Percentiles rank a stretch among this genome's conserved stretches.
phyloP scores from a whole-genome alignment of 129 eudicot genomes.

The Artemisia annua region DNA sequence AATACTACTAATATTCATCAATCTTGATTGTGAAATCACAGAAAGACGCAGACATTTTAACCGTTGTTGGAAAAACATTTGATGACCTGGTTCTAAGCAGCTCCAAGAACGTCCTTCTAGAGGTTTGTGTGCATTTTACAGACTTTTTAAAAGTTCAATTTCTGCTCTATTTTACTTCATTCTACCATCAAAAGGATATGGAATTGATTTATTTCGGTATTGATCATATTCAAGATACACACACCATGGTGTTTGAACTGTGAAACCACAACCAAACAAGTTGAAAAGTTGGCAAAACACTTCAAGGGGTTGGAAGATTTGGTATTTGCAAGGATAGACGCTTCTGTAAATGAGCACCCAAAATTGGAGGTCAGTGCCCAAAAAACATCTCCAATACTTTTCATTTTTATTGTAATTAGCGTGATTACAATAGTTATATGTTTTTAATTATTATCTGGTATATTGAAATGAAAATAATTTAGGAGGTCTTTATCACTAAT shows the following conservation, averaged over 20 bases:
- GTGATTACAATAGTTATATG: too few species aligned
- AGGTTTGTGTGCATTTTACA: conserved; percentile 46
- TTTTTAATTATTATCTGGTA: too few species aligned
- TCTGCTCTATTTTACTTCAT: too few species aligned
- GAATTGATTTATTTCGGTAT: not conserved
- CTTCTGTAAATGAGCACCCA: conserved; percentile 18
- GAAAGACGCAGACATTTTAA: conserved; percentile 58
- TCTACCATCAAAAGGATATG: not conserved
- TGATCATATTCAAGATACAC: conserved; percentile 56
- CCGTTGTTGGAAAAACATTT: conserved; percentile 86
- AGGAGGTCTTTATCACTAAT: too few species aligned
- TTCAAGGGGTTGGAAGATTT: conserved; percentile 58
- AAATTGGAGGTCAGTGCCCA: conserved; percentile 32
- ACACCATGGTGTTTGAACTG: conserved; percentile 80
- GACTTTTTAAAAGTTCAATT: too few species aligned
- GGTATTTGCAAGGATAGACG: conserved; percentile 61
- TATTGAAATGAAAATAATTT: too few species aligned
- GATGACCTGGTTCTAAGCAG: conserved; percentile 67
- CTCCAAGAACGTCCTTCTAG: conserved; percentile 70
- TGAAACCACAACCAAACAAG: conserved; percentile 82
- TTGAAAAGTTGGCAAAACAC: conserved; percentile 67
- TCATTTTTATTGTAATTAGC: too few species aligned
- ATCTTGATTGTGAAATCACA: conserved; percentile 35
- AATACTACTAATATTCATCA: not conserved
- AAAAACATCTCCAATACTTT: too few species aligned